These are phyloP conservation scores for Pluteus cervinus DNA, from an alignment of 768 basidiomycete genomes.

Conservation along the genomic window DNA sequence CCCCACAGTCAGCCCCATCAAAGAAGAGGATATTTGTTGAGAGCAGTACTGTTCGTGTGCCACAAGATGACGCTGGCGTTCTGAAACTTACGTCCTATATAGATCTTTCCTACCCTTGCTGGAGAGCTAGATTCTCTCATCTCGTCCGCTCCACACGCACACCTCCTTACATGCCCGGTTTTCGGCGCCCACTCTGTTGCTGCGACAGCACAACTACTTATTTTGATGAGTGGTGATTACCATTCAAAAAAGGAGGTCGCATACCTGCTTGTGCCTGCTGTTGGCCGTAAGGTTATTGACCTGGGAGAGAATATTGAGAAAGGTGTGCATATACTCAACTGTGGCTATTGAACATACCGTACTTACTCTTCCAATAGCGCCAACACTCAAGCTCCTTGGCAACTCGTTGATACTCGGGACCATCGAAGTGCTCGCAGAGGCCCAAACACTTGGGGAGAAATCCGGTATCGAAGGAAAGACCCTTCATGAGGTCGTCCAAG, in stretches of 20 bases:
- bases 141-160: slow-evolving; percentile 49
- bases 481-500: slow-evolving; percentile 53
- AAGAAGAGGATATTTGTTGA: slow-evolving; percentile 77
- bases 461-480: slow-evolving; percentile 67
- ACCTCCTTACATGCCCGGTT: slow-evolving; percentile 72
- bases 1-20: slow-evolving; percentile 35
- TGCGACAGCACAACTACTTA: slow-evolving; percentile 55
- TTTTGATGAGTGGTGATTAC: slow-evolving; percentile 78
- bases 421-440: slow-evolving; percentile 75
- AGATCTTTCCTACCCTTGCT: slow-evolving; percentile 53
- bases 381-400: slow-evolving; percentile 72
- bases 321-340: slow-evolving; percentile 33
- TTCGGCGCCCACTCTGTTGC: slow-evolving; percentile 70
- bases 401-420: slow-evolving; percentile 75
- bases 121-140: slow-evolving; percentile 71
- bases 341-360: slow-evolving; percentile 1
- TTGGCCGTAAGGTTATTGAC: slow-evolving; percentile 74
- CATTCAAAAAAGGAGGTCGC: slow-evolving; percentile 76
- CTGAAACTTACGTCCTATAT: slow-evolving; percentile 8
- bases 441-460: slow-evolving; percentile 82
- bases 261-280: slow-evolving; percentile 71
- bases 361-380: no score
- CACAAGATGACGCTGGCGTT: not conserved
- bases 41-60: slow-evolving; percentile 66
- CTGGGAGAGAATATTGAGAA: slow-evolving; percentile 84